Conservation (phyloP, 1,284 basidiomycete genomes). For the Ceratobasidium sp. region DNA sequence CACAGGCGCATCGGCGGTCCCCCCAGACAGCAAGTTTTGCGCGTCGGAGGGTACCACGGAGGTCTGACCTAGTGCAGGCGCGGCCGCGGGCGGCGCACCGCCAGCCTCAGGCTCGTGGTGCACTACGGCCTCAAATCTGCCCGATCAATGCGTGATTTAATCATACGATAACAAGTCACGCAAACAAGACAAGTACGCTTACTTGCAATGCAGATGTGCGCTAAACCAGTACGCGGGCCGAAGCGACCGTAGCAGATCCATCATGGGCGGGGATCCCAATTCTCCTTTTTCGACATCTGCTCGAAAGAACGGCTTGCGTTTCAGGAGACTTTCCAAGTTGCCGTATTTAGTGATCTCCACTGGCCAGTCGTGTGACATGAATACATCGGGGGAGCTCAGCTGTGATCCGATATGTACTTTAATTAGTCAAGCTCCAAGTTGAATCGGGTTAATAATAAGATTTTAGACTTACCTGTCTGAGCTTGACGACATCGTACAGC, state of each 20-base stretch:
- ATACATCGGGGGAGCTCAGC: conserved; percentile 73
- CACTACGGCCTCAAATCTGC: conserved; percentile 71
- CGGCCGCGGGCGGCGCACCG: conserved; percentile 7
- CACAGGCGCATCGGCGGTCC: conserved; percentile 4
- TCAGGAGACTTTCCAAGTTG: conserved; percentile 71
- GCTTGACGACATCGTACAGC: conserved; percentile 81
- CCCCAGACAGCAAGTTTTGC: not conserved
- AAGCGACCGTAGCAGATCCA: conserved; percentile 78
- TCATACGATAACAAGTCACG: not conserved
- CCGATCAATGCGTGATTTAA: conserved; percentile 49
- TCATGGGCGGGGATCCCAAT: conserved; percentile 90
- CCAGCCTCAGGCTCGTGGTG: conserved; percentile 58
- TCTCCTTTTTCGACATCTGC: conserved; percentile 76
- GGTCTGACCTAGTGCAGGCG: conserved; percentile 26
- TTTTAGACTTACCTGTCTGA: conserved; percentile 70
- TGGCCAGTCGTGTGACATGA: conserved; percentile 98
- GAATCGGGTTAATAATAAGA: not conserved
- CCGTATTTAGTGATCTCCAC: conserved; percentile 86
- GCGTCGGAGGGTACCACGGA: conserved; percentile 1
- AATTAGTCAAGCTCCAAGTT: conserved; percentile 7
- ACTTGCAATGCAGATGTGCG: conserved; percentile 90
- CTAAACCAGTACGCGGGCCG: conserved; percentile 95
- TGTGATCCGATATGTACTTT: conserved; percentile 50
- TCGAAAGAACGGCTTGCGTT: conserved; percentile 84
- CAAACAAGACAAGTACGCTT: conserved; percentile 7